Evolutionary conservation across 768 basidiomycete genomes (phyloP), one percentile per base, ranked within the genome.

Genomic region (Suillus bovinus): DNA sequence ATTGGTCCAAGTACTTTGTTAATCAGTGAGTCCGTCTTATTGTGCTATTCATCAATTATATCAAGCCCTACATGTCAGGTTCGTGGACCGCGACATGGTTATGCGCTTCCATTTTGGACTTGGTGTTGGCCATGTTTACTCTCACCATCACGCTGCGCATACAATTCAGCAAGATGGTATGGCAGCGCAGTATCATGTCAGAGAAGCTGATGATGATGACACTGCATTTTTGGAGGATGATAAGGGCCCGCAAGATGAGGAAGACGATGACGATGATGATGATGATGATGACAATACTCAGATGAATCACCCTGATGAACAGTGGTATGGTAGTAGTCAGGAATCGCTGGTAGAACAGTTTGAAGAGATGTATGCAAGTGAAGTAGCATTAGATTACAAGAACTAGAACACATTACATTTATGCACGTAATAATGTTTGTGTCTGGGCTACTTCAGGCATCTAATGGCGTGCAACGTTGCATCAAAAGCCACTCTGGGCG

Each of bases 41-140:
- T 22, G 5, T 7, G 3, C 4, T 4, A 42, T 20, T 5, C 0
- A 9, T 42, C 20, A 39, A 16, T 9, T 20, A 46, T 38, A 29
- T 50, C 10, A 55, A 38, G 31, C 16, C 20, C 22, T 20, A 36
- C n/a, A 55, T 3, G 5, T 36, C 24, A 34, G 54, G 27, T 55
- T 55, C 1, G 33, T 55, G 14, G 54, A 55, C 31, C 20, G 54
- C 13, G 27, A 58, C 41, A 41, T 58, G 58, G 29, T 58, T 10
- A 58, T 58, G 55, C 31, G 55, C 7, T 57, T 27, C 24, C 50
- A 52, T 8, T 42, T 20, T 4, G 20, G 41, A 0, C 41, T 42
- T 42, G 54, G 54, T 5, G 54, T 55, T 14, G 54, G 54, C 5
- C 54, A 55, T 20, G 20, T 55, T 2, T 55, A 55, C 9, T 31